Evolutionary conservation across 768 basidiomycete genomes (phyloP), one percentile per base, ranked within the genome.

Genomic region (Lyophyllum semitale): DNA sequence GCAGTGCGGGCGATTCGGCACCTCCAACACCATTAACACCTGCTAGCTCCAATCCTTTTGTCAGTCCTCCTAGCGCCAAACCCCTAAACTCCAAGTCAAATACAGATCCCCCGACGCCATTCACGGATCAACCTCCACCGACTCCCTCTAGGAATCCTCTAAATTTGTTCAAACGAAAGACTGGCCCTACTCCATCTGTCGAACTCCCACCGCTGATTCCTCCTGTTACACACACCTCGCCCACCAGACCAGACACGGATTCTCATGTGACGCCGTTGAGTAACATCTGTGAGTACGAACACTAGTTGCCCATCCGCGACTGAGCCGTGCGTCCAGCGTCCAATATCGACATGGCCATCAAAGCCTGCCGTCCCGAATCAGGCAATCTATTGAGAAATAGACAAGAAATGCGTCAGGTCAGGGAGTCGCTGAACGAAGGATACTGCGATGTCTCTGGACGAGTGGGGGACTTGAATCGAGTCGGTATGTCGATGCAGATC

Each of bases 381-480:
- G 77, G 78, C 6, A 77, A 82, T 48, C 63, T 89, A 15, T 64
- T 94, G 9, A 77, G 76, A 47, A 91, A 89, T 64, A 72, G 83
- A 43, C 77, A 87, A 64, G 76, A 83, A 38, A 88, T 92, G 87
- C 81, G 83, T 55, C 74, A 78, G 45, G 82, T 95, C 29, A 87
- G 82, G 59, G 91, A 92, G 64, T 84, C 84, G 8, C 64, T 89
- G n/a, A 77, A 90, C 58, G 89, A 91, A 58, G 87, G 89, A 2
- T 94, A 93, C 63, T 93, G 92, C 59, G 92, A 94, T 68, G 70
- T 86, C 12, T 87, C 85, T 47, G 90, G 88, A 1, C 74, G 79
- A 41, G 75, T 76, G 17, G 82, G 81, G 8, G 81, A 91, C 64
- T 70, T 93, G 50, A 77, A 73, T 29, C 68, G 80, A 38, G 74